Conservation (phyloP, 768 basidiomycete species). For the Lactarius evosmus region DNA sequence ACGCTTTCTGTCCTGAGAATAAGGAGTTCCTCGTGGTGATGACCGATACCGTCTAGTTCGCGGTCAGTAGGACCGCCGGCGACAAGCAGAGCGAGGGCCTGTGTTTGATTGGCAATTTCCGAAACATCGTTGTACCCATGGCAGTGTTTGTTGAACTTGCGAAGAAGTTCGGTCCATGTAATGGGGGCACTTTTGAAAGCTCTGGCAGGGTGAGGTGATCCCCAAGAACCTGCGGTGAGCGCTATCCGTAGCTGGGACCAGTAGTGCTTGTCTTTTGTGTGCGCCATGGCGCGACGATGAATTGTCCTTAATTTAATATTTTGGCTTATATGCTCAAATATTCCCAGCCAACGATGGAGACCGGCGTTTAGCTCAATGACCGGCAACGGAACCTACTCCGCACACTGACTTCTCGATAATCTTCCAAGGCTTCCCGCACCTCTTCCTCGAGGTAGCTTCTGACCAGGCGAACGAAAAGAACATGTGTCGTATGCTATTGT, state of each 20-base stretch:
- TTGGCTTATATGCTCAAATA: too few species aligned
- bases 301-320: too few species aligned
- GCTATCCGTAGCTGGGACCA: constrained; percentile 70
- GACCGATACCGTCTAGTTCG: constrained; percentile 54
- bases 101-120: constrained; percentile 66
- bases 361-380: too few species aligned
- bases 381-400: too few species aligned
- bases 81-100: constrained; percentile 54
- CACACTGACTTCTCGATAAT: too few species aligned
- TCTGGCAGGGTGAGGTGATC: constrained; percentile 56
- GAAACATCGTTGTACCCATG: constrained; percentile 55
- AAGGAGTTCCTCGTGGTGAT: constrained; percentile 38
- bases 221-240: constrained; percentile 75
- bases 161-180: constrained; percentile 74
- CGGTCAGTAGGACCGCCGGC: constrained; percentile 41
- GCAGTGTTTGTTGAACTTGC: constrained; percentile 87
- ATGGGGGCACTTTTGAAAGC: constrained; percentile 50
- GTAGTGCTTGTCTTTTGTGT: constrained; percentile 70
- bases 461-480: too few species aligned
- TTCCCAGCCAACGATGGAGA: too few species aligned
- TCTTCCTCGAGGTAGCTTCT: too few species aligned
- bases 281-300: constrained; percentile 35
- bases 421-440: too few species aligned
- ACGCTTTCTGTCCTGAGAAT: constrained; percentile 16
- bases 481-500: too few species aligned